Evolutionary conservation across 495 filamentous ascomycete genomes (phyloP), one percentile per base, ranked within the genome.

Genomic region (Hypomontagnella submonticulosa): DNA sequence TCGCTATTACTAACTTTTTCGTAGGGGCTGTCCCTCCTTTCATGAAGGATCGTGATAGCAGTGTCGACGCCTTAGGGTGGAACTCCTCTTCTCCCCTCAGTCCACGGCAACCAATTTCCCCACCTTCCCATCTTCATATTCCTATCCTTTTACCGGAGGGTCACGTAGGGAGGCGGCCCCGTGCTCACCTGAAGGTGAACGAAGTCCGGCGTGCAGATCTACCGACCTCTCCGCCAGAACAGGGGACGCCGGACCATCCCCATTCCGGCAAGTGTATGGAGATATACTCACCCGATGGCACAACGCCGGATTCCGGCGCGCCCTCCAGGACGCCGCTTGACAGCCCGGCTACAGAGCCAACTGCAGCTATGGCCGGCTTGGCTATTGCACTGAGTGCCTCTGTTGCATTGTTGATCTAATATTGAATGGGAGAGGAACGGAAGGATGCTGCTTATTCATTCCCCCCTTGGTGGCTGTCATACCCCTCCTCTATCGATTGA

Each of bases 331-430:
- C 13, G 16, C 13, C n/a, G 15, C 19, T 20, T 2, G 18, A 12
- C 23, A 19, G 23, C 3, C 1, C 13, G 1, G 18, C 12, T 10
- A 46, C 41, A 33, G 32, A 42, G 18, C 36, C 11, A n/a, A 4
- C 32, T 1, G 20, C 9, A 23, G 57, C 34, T n/a, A 15, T 50
- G 57, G 46, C 46, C 4, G 57, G 46, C 19, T 34, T 60, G 46
- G 46, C 15, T 2, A 23, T 51, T 4, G 46, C 44, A 7, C 3
- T 60, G 34, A 44, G 38, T 0, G 57, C 15, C 19, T 33, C 54
- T 4, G 19, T 57, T 6, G 54, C 23, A 30, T 16, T 57, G 42
- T 40, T 47, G 32, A 15, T 41, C 7, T 57, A 19, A 32, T 8
- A 27, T 38, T 13, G 3, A 3, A 11, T 11, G 3, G 10, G 36